A percentile compares a stretch with the other conserved stretches of the same genome.
Conservation (phyloP, 345 rosid species). For the Eucalyptus pumila region DNA sequence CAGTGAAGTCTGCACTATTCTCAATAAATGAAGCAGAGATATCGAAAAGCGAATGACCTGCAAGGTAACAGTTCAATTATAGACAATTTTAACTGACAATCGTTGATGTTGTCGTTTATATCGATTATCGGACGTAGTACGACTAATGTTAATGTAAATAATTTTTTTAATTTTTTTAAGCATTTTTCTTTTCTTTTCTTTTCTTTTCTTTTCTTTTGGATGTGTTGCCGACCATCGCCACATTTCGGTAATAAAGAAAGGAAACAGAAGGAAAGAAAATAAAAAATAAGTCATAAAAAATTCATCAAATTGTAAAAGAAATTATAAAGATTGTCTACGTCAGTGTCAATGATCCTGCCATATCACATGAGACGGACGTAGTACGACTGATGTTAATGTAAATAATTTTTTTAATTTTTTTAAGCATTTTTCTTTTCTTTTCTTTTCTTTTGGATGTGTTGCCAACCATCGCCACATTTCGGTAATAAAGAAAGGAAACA, state of each 20-base stretch:
- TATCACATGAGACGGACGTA: not conserved
- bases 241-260: not conserved
- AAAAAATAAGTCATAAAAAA: not conserved
- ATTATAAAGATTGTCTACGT: not conserved
- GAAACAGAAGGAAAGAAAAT: not conserved
- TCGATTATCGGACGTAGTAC: too few relatives aligned
- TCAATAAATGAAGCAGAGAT: not conserved
- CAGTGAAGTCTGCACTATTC: not conserved
- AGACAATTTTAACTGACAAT: too few relatives aligned
- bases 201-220: too few relatives aligned
- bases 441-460: too few relatives aligned
- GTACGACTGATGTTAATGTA: too few relatives aligned
- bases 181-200: too few relatives aligned
- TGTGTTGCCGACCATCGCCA: too few relatives aligned
- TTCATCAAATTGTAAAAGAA: not conserved
- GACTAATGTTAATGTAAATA: too few relatives aligned
- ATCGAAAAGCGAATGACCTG: not conserved
- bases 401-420: too few relatives aligned
- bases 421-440: too few relatives aligned
- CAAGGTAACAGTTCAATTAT: not conserved
- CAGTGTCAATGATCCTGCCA: rapidly evolving
- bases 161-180: too few relatives aligned
- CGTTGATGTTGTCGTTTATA: not conserved
- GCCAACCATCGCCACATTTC: too few relatives aligned
- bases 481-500: not conserved